Base-by-base conservation (phyloP, 1,284 basidiomycete genomes). In the Fomes fomentarius region DNA sequence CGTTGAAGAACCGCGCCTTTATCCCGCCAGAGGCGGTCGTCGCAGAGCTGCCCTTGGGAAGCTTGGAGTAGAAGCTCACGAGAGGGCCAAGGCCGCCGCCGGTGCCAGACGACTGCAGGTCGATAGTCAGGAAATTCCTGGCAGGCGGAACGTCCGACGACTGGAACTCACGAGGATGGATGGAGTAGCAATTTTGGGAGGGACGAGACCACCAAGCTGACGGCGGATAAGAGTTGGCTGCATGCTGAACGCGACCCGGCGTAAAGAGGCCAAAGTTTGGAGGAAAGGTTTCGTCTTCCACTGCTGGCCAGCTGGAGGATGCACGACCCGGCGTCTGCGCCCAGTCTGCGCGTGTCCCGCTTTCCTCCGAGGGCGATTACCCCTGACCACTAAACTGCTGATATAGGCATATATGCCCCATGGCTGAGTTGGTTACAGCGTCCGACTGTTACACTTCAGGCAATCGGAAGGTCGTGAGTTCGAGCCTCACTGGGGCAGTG, bases 111-210 rank as follows among this genome's bases (percentile, higher is more conserved):
- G 60, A 66, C 65, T 69, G 53, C 40, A 24, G 34, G 8, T 30
- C 34, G 17, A 30, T 30, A 7, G 28, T 30, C 22, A 52, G 50
- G 34, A 30, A 12, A 7, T 30, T 30, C 28, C 22, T 22, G n/a
- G 41, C 38, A 30, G 37, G 21, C 38, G n/a, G 47, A 10, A 4
- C 25, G 26, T 3, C 26, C 12, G 11, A 26, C 6, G 17, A 38
- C n/a, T n/a, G 2, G 24, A 14, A 72, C 91, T 69, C 74, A 94
- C 91, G 59, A 96, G 87, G 65, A 92, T 86, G 55, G 84, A 82
- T 4, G 94, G 95, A 21, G 94, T 93, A 51, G 95, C 94, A 69
- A 98, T 90, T 80, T 98, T 98, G 51, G 95, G 95, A 41, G 95
- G 95, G 66, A 97, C 87, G 59, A 96, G 84, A 53, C 87, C 85